Evolutionary conservation across 2,329 filamentous ascomycete genomes (phyloP).

Genomic region (Ceratocystiopsis brevicomis): DNA sequence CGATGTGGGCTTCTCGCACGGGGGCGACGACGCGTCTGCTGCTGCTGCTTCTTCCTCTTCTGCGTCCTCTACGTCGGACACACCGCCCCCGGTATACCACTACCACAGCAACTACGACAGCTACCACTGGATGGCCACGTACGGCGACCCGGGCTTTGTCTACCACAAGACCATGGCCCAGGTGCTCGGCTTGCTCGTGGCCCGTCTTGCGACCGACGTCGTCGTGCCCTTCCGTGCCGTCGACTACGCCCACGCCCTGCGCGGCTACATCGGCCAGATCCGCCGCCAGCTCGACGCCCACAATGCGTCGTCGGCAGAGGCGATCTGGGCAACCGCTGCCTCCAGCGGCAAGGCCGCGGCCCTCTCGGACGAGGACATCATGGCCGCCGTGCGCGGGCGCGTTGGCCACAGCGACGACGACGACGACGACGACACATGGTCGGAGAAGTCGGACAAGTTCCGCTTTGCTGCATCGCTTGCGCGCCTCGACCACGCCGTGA

Average conservation of each 20-base stretch:
- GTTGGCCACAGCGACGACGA: not conserved
- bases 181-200: conserved; percentile 41
- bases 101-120: conserved; percentile 82
- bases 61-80: not conserved
- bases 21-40: conserved; percentile 4
- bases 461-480: conserved; percentile 1
- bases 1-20: conserved; percentile 37
- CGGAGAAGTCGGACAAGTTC: conserved; percentile 1
- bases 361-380: conserved; percentile 14
- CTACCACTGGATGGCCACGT: conserved; percentile 74
- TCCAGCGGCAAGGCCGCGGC: not conserved
- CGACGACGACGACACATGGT: not conserved
- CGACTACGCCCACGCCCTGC: conserved; percentile 42
- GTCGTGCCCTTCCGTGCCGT: conserved; percentile 45
- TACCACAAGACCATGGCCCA: conserved; percentile 52
- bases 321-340: not conserved
- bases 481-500: conserved; percentile 17
- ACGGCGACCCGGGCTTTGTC: conserved; percentile 48
- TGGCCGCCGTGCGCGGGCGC: not conserved
- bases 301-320: not conserved
- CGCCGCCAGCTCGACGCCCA: conserved; percentile 25
- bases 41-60: not conserved
- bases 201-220: conserved; percentile 40
- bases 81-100: conserved; percentile 39
- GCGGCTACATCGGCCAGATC: conserved; percentile 30